Evolutionary conservation across 2,329 filamentous ascomycete genomes (phyloP), one percentile per base, ranked within the genome.

Genomic region (Exophiala bonariae): DNA sequence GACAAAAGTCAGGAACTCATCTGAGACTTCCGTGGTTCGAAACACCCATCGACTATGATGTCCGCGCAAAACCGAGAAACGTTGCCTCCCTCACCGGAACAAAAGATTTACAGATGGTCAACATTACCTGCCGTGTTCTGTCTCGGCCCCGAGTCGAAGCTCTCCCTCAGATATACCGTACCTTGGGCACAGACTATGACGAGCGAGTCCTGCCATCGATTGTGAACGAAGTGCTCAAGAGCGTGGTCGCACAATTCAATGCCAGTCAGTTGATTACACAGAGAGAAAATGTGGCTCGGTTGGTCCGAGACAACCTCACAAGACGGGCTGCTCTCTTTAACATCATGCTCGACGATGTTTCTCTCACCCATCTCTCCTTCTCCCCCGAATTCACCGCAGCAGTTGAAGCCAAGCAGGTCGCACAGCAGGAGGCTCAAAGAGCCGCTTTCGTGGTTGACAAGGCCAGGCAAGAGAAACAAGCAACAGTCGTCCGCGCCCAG

Each of bases 121-220:
- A 99, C 81, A 97, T 99, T 68, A 99, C 92, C 66, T 99, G 93
- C 74, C 92, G 93, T 88, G 93, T 99, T 49, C 87, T 99, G 43
- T 96, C 92, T 49, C 80, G 90, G 61, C 93, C 93, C 47, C 83
- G 90, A 49, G 77, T 99, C 63, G 83, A 88, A 58, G 87, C 91
- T 23, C 82, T 99, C 33, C 93, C 93, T 14, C 89, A 96, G 74
- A 99, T 99, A 65, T 99, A 97, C 80, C 82, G 93, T 58, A 99
- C 93, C 1, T 80, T 99, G 28, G 93, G 93, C 44, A 85, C 85
- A 47, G 93, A 99, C 73, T 99, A 97, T 67, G 93, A 99, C 63
- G 93, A 99, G 81, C 81, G 93, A 52, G 90, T 99, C 33, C 78
- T 99, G 55, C 93, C 93, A 5, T 96, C 91, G 10, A 99, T 99